A percentile compares a stretch with the other conserved stretches of the same genome.
Conservation (phyloP, 2,329 filamentous ascomycete genomes). For the Pleomassaria siparia region DNA sequence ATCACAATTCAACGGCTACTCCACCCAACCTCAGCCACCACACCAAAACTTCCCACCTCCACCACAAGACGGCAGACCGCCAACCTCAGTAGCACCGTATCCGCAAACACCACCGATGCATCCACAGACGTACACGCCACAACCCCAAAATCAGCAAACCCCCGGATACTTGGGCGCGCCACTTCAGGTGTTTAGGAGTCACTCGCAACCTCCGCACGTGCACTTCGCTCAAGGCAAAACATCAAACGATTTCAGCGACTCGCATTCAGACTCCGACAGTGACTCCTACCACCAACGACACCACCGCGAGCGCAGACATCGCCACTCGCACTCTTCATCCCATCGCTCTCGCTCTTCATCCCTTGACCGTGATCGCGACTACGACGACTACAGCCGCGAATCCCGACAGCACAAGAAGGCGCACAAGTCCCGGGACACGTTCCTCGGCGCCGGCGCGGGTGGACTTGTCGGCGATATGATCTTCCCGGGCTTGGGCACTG, state of each 20-base stretch:
- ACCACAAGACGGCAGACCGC: conserved; percentile 2
- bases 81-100: conserved; percentile 12
- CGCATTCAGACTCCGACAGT: conserved; percentile 17
- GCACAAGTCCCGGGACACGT: conserved; percentile 41
- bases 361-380: conserved; percentile 7
- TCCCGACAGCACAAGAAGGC: conserved; percentile 4
- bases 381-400: not conserved
- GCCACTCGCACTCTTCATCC: conserved; percentile 13
- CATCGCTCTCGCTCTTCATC: conserved; percentile 15
- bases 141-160: conserved; percentile 17
- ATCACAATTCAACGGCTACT: conserved; percentile 24
- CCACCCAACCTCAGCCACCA: conserved; percentile 4
- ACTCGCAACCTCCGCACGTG: conserved; percentile 37
- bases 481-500: conserved; percentile 48
- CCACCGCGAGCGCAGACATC: conserved; percentile 12
- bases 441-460: conserved; percentile 49
- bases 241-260: conserved; percentile 15
- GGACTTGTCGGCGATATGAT: conserved; percentile 48
- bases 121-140: conserved; percentile 15
- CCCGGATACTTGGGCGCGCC: conserved; percentile 29
- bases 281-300: conserved; percentile 14
- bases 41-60: not conserved
- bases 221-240: conserved; percentile 30
- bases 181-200: conserved; percentile 26
- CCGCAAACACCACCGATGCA: conserved; percentile 17